Conservation (phyloP, 1,139 yeast species). For the Debaryomyces nepalensis region DNA sequence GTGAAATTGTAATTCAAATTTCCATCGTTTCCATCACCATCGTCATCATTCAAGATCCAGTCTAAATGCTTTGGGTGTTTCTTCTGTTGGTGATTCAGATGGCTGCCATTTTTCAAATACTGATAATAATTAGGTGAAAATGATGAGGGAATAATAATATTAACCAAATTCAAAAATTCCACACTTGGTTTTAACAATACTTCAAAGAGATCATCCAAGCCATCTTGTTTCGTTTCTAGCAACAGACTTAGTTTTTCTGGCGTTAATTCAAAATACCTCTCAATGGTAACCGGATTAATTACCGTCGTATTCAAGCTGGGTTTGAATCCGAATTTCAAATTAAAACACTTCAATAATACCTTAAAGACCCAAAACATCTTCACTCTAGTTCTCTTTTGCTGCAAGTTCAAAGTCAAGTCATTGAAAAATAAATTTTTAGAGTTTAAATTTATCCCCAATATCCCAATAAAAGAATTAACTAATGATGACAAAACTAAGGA, state of each 20-base stretch:
- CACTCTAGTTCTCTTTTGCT: conserved; percentile 53
- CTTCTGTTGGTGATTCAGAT: conserved; percentile 23
- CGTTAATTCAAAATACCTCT: conserved; percentile 51
- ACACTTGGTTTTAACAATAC: conserved; percentile 49
- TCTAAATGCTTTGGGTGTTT: conserved; percentile 41
- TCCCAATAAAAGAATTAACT: conserved; percentile 52
- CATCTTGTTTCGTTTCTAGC: conserved; percentile 27
- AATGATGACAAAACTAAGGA: conserved; percentile 47
- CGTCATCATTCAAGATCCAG: conserved; percentile 54
- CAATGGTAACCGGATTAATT: conserved; percentile 55
- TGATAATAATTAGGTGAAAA: conserved; percentile 55
- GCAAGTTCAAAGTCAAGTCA: conserved; percentile 43
- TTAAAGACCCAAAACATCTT: conserved; percentile 66
- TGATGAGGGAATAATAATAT: conserved; percentile 53
- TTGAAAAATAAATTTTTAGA: conserved; percentile 51
- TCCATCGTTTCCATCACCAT: conserved; percentile 57
- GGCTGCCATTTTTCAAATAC: conserved; percentile 41
- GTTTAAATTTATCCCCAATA: conserved; percentile 52
- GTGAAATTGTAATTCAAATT: conserved; percentile 52
- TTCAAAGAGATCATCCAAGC: conserved; percentile 41
- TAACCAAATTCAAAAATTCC: conserved; percentile 50
- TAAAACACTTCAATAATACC: conserved; percentile 55
- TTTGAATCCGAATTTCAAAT: conserved; percentile 53
- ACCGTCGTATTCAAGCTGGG: conserved; percentile 55
- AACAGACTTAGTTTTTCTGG: conserved; percentile 50